phyloP scores from a whole-genome alignment of 2,329 filamentous ascomycete species.

The Myriosclerotinia curreyana region DNA sequence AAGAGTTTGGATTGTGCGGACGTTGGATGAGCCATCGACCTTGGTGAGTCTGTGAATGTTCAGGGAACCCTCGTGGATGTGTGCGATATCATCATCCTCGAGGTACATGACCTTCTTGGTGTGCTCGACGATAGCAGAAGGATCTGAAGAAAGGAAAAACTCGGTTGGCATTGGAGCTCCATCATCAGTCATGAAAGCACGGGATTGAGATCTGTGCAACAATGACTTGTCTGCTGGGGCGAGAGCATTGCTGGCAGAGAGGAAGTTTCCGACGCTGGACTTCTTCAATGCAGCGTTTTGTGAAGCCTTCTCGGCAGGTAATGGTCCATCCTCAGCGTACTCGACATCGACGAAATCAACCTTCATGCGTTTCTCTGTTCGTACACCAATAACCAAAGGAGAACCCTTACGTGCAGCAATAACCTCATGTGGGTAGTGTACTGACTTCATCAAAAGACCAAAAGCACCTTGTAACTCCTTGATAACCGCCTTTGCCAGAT shows the following conservation, averaged over 20 bases:
- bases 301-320: constrained; percentile 89
- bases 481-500: constrained; percentile 95
- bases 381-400: constrained; percentile 93
- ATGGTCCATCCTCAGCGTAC: constrained; percentile 77
- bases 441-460: constrained; percentile 94
- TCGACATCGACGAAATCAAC: constrained; percentile 99
- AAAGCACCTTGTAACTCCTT: constrained; percentile 98
- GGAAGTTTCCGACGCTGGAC: constrained; percentile 62
- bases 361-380: constrained; percentile 99
- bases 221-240: constrained; percentile 96
- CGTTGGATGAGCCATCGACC: constrained; percentile 93
- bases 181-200: constrained; percentile 98
- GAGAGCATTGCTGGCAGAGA: constrained; percentile 67
- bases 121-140: constrained; percentile 97
- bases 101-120: constrained; percentile 99
- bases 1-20: constrained; percentile 96
- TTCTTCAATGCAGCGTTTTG: constrained; percentile 98
- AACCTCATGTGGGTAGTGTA: constrained; percentile 97
- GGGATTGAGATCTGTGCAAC: constrained; percentile 95
- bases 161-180: constrained; percentile 97
- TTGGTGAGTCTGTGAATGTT: constrained; percentile 99
- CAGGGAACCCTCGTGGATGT: constrained; percentile 97
- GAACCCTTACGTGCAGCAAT: constrained; percentile 98
- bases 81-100: constrained; percentile 98
- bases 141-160: constrained; percentile 98